Evolutionary conservation across 805 yeast genomes (phyloP).

Genomic region (Myxozyma neotropica): DNA sequence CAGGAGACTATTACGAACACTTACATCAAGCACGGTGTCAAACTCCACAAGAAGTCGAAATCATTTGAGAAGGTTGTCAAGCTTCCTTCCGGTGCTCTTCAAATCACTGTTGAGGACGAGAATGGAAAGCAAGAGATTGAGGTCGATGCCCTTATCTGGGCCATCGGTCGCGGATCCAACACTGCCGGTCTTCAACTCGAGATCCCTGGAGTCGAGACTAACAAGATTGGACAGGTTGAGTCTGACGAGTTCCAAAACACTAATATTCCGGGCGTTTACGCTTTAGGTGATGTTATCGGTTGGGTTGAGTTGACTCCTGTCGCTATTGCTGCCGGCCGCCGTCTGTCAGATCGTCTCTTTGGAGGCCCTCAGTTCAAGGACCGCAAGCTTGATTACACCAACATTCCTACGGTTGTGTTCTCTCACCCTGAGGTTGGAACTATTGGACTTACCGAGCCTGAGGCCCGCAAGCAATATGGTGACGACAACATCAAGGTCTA

Average conservation of each 20-base stretch:
- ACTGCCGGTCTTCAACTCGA: slow-evolving; percentile 70
- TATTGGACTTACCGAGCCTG: slow-evolving; percentile 80
- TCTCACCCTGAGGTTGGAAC: slow-evolving; percentile 98
- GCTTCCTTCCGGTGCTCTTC: slow-evolving; percentile 51
- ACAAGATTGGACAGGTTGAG: slow-evolving; percentile 60
- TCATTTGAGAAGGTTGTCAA: slow-evolving; percentile 52
- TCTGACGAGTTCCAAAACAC: slow-evolving; percentile 92
- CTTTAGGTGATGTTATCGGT: slow-evolving; percentile 94
- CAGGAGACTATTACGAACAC: slow-evolving; percentile 77
- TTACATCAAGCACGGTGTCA: slow-evolving; percentile 78
- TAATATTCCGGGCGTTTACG: slow-evolving; percentile 65
- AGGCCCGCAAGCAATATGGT: slow-evolving; percentile 80
- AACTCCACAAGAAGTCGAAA: slow-evolving; percentile 67
- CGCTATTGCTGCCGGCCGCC: slow-evolving; percentile 98
- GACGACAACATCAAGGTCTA: slow-evolving; percentile 77
- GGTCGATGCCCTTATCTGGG: slow-evolving; percentile 89
- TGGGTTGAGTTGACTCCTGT: slow-evolving; percentile 91
- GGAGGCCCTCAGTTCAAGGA: slow-evolving; percentile 71
- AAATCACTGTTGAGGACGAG: slow-evolving; percentile 49
- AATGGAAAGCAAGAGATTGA: slow-evolving; percentile 50
- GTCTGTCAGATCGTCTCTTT: slow-evolving; percentile 85
- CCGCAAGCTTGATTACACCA: slow-evolving; percentile 80
- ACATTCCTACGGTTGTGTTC: slow-evolving; percentile 95
- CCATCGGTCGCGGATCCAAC: slow-evolving; percentile 85
- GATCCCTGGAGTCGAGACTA: slow-evolving; percentile 67